These are phyloP conservation scores for Pseudogymnoascus sp. DNA, from an alignment of 2,329 filamentous ascomycete species.

Conservation along the genomic window DNA sequence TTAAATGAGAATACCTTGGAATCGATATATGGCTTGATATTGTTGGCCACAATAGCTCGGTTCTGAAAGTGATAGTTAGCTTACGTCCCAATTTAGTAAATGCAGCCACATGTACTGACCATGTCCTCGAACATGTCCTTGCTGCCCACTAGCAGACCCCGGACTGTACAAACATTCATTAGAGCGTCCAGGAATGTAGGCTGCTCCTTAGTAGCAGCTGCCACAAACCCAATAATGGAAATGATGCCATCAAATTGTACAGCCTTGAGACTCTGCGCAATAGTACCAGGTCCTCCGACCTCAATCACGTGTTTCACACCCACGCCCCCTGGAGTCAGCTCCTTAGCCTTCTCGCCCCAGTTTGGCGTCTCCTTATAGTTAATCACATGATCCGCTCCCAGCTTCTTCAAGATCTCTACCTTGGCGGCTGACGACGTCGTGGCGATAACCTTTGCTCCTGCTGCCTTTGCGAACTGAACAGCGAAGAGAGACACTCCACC, in stretches of 20 bases:
- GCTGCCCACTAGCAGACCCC: constrained; percentile 41
- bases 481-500: constrained; percentile 35
- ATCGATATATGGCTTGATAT: constrained; percentile 42
- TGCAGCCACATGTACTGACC: constrained; percentile 15
- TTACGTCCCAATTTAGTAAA: background rate
- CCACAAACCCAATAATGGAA: constrained; percentile 33
- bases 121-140: constrained; percentile 45
- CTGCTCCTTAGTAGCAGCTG: constrained; percentile 20
- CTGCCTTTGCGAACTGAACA: constrained; percentile 35
- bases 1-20: constrained; percentile 38
- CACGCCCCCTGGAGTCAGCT: constrained; percentile 29
- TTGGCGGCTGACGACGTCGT: constrained; percentile 35
- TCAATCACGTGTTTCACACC: constrained; percentile 40
- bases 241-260: constrained; percentile 37
- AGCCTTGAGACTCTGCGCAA: constrained; percentile 35
- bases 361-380: constrained; percentile 35
- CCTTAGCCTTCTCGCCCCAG: constrained; percentile 35
- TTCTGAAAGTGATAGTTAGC: constrained; percentile 23
- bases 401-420: constrained; percentile 29
- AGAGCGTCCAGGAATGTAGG: constrained; percentile 27
- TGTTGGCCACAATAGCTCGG: constrained; percentile 40
- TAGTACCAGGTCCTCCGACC: constrained; percentile 33
- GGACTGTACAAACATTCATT: constrained; percentile 33
- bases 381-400: constrained; percentile 38
- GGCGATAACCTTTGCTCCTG: constrained; percentile 35